Evolutionary conservation across 441 rosid genomes (phyloP).

Genomic region (Euphorbia schlechtendalii): DNA sequence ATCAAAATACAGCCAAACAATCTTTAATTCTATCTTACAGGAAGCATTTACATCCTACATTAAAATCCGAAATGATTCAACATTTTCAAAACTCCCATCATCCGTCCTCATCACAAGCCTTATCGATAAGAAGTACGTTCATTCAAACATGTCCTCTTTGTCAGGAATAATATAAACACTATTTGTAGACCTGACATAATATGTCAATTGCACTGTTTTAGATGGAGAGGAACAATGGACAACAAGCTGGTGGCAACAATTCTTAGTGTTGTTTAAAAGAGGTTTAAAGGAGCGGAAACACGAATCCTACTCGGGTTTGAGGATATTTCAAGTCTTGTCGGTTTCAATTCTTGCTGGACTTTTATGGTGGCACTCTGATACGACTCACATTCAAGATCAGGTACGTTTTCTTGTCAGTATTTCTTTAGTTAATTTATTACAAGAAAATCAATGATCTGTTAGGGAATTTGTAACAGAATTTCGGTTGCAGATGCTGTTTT

Average conservation of each 20-base stretch:
- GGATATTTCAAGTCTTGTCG: slow-evolving; percentile 75
- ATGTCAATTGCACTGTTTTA: background rate
- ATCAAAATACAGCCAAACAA: slow-evolving; percentile 57
- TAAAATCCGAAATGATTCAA: slow-evolving; percentile 50
- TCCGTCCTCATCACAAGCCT: slow-evolving; percentile 22
- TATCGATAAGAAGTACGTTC: slow-evolving; percentile 37
- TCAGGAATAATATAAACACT: no score
- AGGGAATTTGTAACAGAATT: no score
- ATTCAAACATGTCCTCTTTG: slow-evolving; percentile 3
- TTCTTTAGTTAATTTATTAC: no score
- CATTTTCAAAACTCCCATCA: slow-evolving; percentile 23
- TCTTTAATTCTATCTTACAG: slow-evolving; percentile 51
- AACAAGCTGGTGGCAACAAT: slow-evolving; percentile 75
- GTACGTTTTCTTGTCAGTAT: slow-evolving; percentile 26
- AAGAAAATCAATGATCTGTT: no score
- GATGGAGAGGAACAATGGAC: slow-evolving; percentile 53
- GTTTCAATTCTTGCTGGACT: slow-evolving; percentile 76
- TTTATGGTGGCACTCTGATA: slow-evolving; percentile 72
- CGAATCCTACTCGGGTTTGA: slow-evolving; percentile 68
- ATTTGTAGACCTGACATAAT: no score
- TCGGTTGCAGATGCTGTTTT: no score
- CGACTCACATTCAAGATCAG: slow-evolving; percentile 75
- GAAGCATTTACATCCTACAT: slow-evolving; percentile 44
- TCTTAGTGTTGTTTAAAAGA: slow-evolving; percentile 54
- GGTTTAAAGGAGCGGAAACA: slow-evolving; percentile 74